Evolutionary conservation across 1,284 basidiomycete species (phyloP).

Genomic region (Porodaedalea pini): DNA sequence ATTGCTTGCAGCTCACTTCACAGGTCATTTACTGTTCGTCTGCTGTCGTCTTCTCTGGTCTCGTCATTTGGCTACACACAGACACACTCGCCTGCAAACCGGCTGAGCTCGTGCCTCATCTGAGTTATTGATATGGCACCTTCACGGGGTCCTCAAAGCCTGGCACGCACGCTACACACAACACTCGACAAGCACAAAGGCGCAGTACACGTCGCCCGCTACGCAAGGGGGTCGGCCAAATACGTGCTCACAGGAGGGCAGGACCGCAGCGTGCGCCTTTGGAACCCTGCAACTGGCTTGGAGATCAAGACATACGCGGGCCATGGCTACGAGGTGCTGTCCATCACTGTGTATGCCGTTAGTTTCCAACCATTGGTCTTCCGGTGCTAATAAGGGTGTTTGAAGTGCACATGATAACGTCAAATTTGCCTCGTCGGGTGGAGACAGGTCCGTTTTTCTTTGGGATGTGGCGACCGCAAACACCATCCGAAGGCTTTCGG

Average conservation of each 20-base stretch:
- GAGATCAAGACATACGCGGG: constrained; percentile 88
- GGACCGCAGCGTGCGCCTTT: constrained; percentile 86
- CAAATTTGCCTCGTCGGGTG: constrained; percentile 90
- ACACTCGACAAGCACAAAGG: constrained; percentile 69
- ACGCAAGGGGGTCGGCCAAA: constrained; percentile 81
- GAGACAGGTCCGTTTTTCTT: constrained; percentile 87
- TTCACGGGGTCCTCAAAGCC: constrained; percentile 55
- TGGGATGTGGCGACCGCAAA: constrained; percentile 93
- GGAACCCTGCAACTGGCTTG: constrained; percentile 83
- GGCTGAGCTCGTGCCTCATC: background rate
- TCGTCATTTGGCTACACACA: too few relatives aligned
- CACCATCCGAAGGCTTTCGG: constrained; percentile 77
- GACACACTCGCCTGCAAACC: background rate
- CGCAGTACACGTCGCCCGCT: constrained; percentile 78
- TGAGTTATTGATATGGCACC: constrained; percentile 48
- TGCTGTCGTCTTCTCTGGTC: background rate
- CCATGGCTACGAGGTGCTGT: constrained; percentile 93
- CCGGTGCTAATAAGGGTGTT: background rate
- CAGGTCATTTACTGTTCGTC: background rate
- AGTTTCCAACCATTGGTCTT: background rate
- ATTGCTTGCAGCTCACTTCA: background rate
- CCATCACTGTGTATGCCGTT: constrained; percentile 73
- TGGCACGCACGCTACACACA: constrained; percentile 59
- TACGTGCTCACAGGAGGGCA: constrained; percentile 91
- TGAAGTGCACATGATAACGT: constrained; percentile 87